A percentile compares a stretch with the other conserved stretches of the same genome.
These are phyloP conservation scores for Lactifluus pinguis DNA, from an alignment of 768 basidiomycete species.

Conservation along the genomic window DNA sequence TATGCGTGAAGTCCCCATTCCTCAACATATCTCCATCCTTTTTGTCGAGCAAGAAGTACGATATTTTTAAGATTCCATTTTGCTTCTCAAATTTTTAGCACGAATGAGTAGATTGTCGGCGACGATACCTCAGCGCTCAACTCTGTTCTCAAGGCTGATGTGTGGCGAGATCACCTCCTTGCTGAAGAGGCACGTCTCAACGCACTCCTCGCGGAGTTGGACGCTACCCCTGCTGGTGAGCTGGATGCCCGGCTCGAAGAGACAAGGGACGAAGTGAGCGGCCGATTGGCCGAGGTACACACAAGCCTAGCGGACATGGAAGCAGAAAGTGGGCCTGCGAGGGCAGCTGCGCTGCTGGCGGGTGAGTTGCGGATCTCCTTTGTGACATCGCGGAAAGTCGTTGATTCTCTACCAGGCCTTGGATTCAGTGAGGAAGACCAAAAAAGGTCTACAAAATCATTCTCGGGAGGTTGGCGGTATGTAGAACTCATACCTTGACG, in stretches of 20 bases:
- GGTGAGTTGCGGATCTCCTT: constrained; percentile 35
- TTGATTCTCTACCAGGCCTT: constrained; percentile 43
- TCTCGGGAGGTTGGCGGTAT: constrained; percentile 94
- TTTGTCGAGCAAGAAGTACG: constrained; percentile 96
- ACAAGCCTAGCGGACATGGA: constrained; percentile 93
- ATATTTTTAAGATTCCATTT: background rate
- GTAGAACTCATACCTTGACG: constrained; percentile 12
- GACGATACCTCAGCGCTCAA: constrained; percentile 90
- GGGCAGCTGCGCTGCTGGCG: constrained; percentile 82
- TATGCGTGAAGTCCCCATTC: constrained; percentile 89
- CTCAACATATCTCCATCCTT: constrained; percentile 90
- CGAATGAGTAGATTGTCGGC: constrained; percentile 59
- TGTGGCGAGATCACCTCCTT: constrained; percentile 90
- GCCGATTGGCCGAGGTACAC: constrained; percentile 83
- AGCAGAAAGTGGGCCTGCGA: constrained; percentile 91
- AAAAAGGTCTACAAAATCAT: constrained; percentile 68
- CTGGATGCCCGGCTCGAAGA: constrained; percentile 54
- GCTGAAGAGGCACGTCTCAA: constrained; percentile 78
- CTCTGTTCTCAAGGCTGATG: constrained; percentile 98
- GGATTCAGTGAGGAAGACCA: constrained; percentile 91
- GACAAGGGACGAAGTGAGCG: constrained; percentile 75
- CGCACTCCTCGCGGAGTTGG: constrained; percentile 59
- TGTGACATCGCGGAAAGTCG: background rate
- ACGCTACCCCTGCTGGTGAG: constrained; percentile 48
- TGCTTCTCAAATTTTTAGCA: background rate